These are phyloP conservation scores for Erythrophleum ivorense DNA, from an alignment of 331 rosid genomes.

Conservation along the genomic window DNA sequence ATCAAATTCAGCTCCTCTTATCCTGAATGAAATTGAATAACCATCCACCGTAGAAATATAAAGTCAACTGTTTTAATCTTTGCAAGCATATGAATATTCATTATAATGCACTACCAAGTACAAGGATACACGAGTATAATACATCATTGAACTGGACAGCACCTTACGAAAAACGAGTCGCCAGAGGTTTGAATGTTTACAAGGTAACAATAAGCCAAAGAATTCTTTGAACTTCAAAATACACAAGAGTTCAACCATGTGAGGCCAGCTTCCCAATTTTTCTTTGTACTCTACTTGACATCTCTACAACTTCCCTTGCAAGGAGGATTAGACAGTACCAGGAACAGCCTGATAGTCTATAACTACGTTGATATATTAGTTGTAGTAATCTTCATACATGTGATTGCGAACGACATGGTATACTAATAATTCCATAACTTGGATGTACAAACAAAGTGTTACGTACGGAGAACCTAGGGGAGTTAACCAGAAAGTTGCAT, in stretches of 20 bases:
- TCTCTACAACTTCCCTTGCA: not conserved
- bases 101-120: not conserved
- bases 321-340: slow-evolving; percentile 17
- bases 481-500: slow-evolving; percentile 31
- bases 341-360: not conserved
- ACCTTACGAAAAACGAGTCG: not conserved
- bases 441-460: not conserved
- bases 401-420: not conserved
- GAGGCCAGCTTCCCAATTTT: not conserved
- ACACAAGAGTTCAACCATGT: not conserved
- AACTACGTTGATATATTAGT: not conserved
- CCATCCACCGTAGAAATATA: not conserved
- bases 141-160: slow-evolving; percentile 12
- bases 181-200: slow-evolving; percentile 4
- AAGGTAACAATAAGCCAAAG: not conserved
- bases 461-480: slow-evolving; percentile 1
- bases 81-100: not conserved
- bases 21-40: too few relatives aligned
- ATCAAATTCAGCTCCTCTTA: not conserved
- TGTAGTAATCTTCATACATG: not conserved
- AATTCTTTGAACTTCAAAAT: not conserved
- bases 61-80: not conserved
- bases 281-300: not conserved
- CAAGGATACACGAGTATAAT: not conserved
- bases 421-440: not conserved